Conservation (phyloP, 331 rosid genomes). For the Cydonia oblonga region DNA sequence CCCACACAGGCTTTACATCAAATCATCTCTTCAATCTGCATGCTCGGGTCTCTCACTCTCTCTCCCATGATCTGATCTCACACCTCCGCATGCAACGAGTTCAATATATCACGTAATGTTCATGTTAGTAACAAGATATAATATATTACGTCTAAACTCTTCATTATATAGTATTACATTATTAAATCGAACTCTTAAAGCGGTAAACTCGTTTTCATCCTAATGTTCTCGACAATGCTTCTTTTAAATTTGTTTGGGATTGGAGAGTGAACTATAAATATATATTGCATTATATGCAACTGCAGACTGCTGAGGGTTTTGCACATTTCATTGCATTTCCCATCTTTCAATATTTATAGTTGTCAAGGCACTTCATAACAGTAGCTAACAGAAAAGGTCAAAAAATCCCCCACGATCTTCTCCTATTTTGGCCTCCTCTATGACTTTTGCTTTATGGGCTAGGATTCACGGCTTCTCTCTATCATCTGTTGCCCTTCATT, state of each 20-base stretch:
- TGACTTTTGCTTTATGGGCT: slow-evolving; percentile 24
- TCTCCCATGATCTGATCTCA: not conserved
- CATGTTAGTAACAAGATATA: no score
- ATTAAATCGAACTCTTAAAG: no score
- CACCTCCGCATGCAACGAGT: no score
- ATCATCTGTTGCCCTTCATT: not conserved
- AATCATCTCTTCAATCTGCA: slow-evolving; percentile 42
- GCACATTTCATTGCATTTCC: not conserved
- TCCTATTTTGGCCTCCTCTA: slow-evolving; percentile 4
- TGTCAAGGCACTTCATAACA: not conserved
- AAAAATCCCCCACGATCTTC: slow-evolving; percentile 27
- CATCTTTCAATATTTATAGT: not conserved
- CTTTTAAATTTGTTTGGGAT: not conserved
- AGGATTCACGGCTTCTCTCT: slow-evolving; percentile 31
- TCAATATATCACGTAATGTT: no score
- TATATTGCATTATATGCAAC: not conserved
- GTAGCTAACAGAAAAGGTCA: slow-evolving; percentile 15
- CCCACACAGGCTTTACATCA: slow-evolving; percentile 36
- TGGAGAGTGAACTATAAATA: not conserved
- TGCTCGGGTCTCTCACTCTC: slow-evolving; percentile 14
- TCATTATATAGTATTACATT: no score
- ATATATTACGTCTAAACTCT: no score
- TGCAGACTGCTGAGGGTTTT: not conserved
- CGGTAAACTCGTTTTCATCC: no score
- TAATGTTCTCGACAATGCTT: no score